Conservation (phyloP, 2,329 filamentous ascomycete genomes). For the Tricladium varicosporioides region DNA sequence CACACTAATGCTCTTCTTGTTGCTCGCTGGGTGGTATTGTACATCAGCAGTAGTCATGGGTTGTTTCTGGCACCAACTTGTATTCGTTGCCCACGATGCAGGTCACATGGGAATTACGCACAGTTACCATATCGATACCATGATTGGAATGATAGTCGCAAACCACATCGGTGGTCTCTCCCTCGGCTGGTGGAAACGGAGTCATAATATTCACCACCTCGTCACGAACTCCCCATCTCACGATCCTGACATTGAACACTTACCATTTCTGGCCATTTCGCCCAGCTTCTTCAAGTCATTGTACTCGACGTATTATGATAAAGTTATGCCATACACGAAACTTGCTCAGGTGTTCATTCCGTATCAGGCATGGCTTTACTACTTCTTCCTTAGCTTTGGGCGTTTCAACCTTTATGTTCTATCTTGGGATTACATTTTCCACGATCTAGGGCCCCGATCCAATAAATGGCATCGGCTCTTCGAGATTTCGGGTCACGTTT, state of each 20-base stretch:
- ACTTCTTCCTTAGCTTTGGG: slow-evolving; percentile 63
- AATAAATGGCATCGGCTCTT: slow-evolving; percentile 68
- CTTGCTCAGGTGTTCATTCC: slow-evolving; percentile 57
- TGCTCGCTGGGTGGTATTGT: slow-evolving; percentile 53
- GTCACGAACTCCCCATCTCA: slow-evolving; percentile 61
- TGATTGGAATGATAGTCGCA: slow-evolving; percentile 61
- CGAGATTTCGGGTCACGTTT: slow-evolving; percentile 59
- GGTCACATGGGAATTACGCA: slow-evolving; percentile 62
- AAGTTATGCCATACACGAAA: slow-evolving; percentile 59
- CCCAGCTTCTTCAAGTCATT: slow-evolving; percentile 64
- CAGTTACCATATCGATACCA: slow-evolving; percentile 55
- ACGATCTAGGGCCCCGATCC: slow-evolving; percentile 53
- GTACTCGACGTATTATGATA: slow-evolving; percentile 63
- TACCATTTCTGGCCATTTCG: slow-evolving; percentile 67
- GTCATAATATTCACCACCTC: slow-evolving; percentile 67
- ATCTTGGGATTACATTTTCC: slow-evolving; percentile 63
- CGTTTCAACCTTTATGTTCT: slow-evolving; percentile 72
- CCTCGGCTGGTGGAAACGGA: slow-evolving; percentile 69
- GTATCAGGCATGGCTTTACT: slow-evolving; percentile 66
- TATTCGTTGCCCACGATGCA: slow-evolving; percentile 66
- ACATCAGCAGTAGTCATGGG: slow-evolving; percentile 58
- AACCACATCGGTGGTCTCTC: slow-evolving; percentile 65
- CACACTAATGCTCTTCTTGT: slow-evolving; percentile 42
- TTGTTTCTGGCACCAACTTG: slow-evolving; percentile 66
- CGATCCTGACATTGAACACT: slow-evolving; percentile 62